These are phyloP conservation scores for Vicia faba DNA, from an alignment of 306 rosid genomes.

Conservation along the genomic window DNA sequence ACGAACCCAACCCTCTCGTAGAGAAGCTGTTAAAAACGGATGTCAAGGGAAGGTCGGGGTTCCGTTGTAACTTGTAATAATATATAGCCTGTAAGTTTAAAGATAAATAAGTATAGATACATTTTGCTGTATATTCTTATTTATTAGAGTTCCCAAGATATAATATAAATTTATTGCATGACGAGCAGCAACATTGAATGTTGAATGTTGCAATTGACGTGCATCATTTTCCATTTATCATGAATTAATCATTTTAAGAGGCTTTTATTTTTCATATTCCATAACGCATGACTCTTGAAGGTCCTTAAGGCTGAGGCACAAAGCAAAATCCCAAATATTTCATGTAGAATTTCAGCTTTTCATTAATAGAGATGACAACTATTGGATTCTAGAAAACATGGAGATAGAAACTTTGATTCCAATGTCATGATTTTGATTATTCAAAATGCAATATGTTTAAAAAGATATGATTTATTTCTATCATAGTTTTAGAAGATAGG, in stretches of 20 bases:
- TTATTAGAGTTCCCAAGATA: slow-evolving; percentile 20
- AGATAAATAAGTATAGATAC: slow-evolving; percentile 18
- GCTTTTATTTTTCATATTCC: neutral
- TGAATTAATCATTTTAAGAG: neutral
- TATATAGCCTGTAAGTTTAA: slow-evolving; percentile 29
- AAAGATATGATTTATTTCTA: neutral
- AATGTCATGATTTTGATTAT: neutral
- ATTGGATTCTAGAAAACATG: neutral
- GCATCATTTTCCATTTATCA: neutral
- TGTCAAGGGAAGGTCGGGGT: slow-evolving; percentile 33
- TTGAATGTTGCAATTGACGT: neutral
- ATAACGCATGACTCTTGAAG: neutral
- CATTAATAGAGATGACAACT: neutral
- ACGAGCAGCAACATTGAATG: no score
- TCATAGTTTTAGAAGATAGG: neutral
- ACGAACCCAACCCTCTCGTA: slow-evolving; percentile 35
- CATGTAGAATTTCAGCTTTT: neutral
- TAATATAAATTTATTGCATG: no score
- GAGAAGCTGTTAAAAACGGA: slow-evolving; percentile 36
- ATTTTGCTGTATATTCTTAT: slow-evolving; percentile 20
- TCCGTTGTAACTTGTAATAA: slow-evolving; percentile 35
- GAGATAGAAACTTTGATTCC: neutral
- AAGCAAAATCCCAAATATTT: neutral
- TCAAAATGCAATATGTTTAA: neutral
- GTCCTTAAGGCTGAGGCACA: neutral